Evolutionary conservation across 768 basidiomycete species (phyloP).

Genomic region (Boletus coccyginus): DNA sequence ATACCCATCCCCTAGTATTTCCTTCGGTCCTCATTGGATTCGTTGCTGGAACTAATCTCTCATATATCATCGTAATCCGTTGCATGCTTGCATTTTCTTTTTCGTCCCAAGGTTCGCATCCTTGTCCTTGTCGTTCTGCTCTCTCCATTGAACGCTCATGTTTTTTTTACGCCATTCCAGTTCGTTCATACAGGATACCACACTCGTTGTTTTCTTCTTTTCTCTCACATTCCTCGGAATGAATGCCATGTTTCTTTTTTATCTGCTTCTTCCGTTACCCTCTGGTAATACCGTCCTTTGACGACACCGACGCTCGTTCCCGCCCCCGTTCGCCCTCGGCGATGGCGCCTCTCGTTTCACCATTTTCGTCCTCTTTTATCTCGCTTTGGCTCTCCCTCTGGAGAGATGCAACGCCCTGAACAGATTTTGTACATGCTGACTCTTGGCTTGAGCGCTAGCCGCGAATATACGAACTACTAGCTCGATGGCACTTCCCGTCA

Average conservation of each 20-base stretch:
- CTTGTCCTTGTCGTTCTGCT: neutral
- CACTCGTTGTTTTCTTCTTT: constrained; percentile 10
- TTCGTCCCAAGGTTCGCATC: neutral
- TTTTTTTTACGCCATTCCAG: neutral
- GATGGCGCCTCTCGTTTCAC: no score
- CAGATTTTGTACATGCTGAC: no score
- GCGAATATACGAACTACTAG: no score
- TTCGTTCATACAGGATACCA: constrained; percentile 16
- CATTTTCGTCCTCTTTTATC: no score
- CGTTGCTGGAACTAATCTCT: constrained; percentile 23
- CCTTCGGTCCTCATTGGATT: constrained; percentile 6
- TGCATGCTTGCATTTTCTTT: neutral
- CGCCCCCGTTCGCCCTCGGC: no score
- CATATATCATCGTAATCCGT: constrained; percentile 21
- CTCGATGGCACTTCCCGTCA: no score
- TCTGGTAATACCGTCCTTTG: neutral
- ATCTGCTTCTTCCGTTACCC: neutral
- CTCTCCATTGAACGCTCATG: neutral
- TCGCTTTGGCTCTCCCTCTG: no score
- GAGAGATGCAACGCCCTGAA: no score
- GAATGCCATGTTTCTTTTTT: no score
- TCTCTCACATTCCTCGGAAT: no score
- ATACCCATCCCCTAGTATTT: constrained; percentile 11
- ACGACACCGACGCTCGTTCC: no score
- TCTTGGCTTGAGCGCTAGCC: no score